A percentile compares a stretch with the other conserved stretches of the same genome.
These are phyloP conservation scores for Colletotrichum sp. DNA, from an alignment of 2,329 filamentous ascomycete species.

Conservation along the genomic window DNA sequence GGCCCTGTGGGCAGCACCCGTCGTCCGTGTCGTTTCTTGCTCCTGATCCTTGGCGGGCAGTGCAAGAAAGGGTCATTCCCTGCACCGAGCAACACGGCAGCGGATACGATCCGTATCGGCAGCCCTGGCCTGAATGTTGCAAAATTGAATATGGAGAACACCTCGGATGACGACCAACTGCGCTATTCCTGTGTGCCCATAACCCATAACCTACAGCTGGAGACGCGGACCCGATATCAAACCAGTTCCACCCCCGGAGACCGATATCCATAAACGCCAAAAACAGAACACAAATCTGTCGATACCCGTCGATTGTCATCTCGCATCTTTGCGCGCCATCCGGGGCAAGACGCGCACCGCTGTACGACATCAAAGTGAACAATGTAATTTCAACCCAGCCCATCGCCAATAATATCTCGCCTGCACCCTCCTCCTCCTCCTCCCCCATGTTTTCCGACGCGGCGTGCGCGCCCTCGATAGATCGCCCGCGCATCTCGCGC, in stretches of 20 bases:
- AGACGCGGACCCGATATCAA: not conserved
- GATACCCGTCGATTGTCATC: slow-evolving; percentile 12
- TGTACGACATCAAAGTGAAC: slow-evolving; percentile 2
- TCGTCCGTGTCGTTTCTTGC: not conserved
- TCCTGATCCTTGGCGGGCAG: slow-evolving; percentile 11
- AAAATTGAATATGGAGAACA: not conserved
- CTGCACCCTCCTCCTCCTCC: not conserved
- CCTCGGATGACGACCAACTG: not conserved
- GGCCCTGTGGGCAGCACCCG: not conserved
- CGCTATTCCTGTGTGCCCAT: not conserved
- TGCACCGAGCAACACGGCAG: not conserved
- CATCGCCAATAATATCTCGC: not conserved
- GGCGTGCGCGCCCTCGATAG: not conserved
- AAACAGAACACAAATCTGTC: not conserved
- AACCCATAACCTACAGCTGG: not conserved
- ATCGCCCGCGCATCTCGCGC: slow-evolving; percentile 2
- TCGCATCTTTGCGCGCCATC: not conserved
- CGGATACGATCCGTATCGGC: slow-evolving; percentile 1
- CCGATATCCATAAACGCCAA: not conserved
- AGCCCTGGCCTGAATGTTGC: not conserved
- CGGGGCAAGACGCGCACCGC: not conserved
- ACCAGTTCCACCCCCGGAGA: not conserved
- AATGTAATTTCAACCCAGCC: not conserved
- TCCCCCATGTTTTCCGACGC: not conserved
- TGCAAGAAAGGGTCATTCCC: slow-evolving; percentile 4